phyloP scores from a whole-genome alignment of 495 filamentous ascomycete species.

The Geoglossum glabrum region DNA sequence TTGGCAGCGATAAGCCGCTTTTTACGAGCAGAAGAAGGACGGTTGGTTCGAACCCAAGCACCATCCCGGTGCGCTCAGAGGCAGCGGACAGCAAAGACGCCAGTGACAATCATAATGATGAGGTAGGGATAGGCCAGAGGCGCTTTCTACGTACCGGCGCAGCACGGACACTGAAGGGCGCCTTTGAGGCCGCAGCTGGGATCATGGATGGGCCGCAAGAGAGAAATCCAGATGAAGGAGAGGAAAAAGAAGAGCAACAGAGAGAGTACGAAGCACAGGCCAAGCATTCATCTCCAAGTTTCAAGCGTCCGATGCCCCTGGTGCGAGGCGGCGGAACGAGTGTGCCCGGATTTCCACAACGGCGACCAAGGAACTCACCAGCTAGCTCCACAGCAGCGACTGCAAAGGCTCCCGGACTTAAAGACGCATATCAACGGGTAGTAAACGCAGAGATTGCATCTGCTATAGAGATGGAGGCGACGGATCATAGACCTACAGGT shows the following conservation, averaged over 20 bases:
- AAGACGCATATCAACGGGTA: conserved; percentile 3
- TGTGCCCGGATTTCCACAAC: not conserved
- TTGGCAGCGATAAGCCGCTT: not conserved
- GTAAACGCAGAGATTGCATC: conserved; percentile 2
- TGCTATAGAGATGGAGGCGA: not conserved
- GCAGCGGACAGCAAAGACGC: not conserved
- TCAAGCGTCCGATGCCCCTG: not conserved
- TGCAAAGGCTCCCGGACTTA: conserved; percentile 2
- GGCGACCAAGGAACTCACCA: not conserved
- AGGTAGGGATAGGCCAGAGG: not conserved
- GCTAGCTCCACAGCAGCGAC: not conserved
- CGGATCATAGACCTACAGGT: not conserved
- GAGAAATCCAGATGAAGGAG: not conserved
- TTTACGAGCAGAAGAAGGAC: not conserved
- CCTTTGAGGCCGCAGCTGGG: not conserved
- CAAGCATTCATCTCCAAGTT: not conserved
- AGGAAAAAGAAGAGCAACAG: not conserved
- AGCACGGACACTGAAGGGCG: not conserved
- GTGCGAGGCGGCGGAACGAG: not conserved
- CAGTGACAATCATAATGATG: not conserved
- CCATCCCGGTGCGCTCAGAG: not conserved
- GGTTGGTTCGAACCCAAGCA: not conserved
- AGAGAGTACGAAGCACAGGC: not conserved
- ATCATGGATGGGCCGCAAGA: not conserved
- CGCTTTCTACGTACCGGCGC: not conserved